phyloP scores from a whole-genome alignment of 169 alveolate species.

The Plasmodium billcollinsi region DNA sequence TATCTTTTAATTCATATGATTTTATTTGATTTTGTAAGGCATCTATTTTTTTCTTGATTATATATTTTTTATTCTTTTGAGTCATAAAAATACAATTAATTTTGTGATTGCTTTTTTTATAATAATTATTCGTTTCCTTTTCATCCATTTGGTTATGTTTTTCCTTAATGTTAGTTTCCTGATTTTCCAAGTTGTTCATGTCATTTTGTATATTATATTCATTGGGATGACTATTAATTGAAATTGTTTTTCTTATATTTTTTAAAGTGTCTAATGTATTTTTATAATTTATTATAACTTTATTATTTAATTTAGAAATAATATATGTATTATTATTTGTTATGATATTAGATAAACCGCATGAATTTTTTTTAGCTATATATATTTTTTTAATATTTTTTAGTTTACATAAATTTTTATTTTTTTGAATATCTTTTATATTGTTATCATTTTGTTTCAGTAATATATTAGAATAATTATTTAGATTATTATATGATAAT shows the following conservation, averaged over 20 bases:
- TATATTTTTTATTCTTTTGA: too few species aligned
- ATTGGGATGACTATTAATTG: not conserved
- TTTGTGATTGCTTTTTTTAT: not conserved
- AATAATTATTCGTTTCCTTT: not conserved
- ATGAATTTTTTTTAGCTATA: not conserved
- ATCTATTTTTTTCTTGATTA: constrained; percentile 4
- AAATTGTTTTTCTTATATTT: constrained; percentile 31
- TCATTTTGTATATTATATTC: not conserved
- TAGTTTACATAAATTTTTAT: not conserved
- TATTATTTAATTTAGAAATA: constrained; percentile 8
- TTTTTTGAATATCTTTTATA: not conserved
- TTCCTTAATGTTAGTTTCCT: not conserved
- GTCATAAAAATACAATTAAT: not conserved
- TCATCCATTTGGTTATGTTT: constrained; percentile 2
- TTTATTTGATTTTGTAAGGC: too few species aligned
- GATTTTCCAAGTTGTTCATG: not conserved
- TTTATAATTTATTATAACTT: too few species aligned
- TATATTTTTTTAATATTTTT: not conserved
- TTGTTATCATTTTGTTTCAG: not conserved
- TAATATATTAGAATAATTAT: too few species aligned
- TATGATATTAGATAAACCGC: constrained; percentile 3
- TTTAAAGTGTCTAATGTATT: constrained; percentile 16
- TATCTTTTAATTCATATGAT: too few species aligned
- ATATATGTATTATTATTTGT: constrained; percentile 10
- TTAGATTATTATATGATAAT: too few species aligned